phyloP scores from a whole-genome alignment of 495 filamentous ascomycete species.

The Alectoria sarmentosa region DNA sequence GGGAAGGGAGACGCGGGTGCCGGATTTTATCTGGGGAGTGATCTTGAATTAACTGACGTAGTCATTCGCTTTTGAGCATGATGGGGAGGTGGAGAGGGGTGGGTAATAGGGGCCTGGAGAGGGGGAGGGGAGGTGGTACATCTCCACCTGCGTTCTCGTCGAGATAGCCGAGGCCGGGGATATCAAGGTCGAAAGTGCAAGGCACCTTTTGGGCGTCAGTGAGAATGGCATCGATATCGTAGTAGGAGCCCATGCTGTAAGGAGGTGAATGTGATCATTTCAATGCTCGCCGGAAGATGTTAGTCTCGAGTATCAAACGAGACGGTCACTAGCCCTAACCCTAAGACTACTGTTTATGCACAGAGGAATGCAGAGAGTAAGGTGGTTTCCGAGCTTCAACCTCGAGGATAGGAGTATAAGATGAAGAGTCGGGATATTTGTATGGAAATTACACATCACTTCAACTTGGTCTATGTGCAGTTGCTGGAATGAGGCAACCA shows the following conservation, averaged over 20 bases:
- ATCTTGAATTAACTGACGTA: no score
- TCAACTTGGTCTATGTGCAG: neutral
- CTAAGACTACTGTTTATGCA: neutral
- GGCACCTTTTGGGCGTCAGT: slow-evolving; percentile 93
- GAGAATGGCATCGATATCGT: slow-evolving; percentile 88
- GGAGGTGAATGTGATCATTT: neutral
- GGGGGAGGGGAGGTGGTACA: slow-evolving; percentile 32
- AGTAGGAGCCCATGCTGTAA: slow-evolving; percentile 65
- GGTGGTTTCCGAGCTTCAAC: neutral
- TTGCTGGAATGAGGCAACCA: neutral
- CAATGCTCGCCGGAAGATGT: neutral
- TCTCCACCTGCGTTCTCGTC: slow-evolving; percentile 68
- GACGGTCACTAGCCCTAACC: neutral
- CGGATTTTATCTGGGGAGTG: slow-evolving; percentile 67
- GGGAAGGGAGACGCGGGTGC: slow-evolving; percentile 74
- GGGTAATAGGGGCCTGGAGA: slow-evolving; percentile 14
- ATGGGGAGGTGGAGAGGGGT: slow-evolving; percentile 28
- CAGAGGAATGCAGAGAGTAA: neutral
- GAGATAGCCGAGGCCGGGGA: slow-evolving; percentile 80
- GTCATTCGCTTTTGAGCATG: no score
- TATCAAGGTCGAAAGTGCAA: slow-evolving; percentile 83
- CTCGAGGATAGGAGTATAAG: neutral
- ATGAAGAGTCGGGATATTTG: neutral
- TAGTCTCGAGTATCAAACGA: neutral
- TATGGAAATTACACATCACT: neutral